Base-by-base conservation (phyloP, 805 yeast genomes). In the Ogataea populi-albae region DNA sequence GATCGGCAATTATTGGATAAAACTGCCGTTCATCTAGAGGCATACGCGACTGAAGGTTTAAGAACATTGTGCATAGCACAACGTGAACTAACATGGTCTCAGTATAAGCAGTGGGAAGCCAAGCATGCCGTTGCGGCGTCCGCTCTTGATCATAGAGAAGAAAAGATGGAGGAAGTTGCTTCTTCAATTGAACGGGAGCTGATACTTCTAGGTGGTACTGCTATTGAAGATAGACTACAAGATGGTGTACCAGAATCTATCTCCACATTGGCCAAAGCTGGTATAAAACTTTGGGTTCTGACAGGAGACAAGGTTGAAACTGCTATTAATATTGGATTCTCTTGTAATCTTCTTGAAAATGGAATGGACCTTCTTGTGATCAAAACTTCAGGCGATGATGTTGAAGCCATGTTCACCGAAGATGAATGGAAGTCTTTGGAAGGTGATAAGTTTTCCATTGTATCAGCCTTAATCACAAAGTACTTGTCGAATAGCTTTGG, bases 281-380 rank as follows among this genome's bases (percentile, higher is more conserved):
- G 94, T 56, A 81, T 85, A 37, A 85, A 85, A 57, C 64, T 85
- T 35, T 85, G 94, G 94, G 93, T 85, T 30, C 66, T 85, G 32
- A 85, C 94, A 3, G 94, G 94, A 63, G 94, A 85, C 59, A 84
- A 82, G 59, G 86, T 85, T n/a, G 94, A 85, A 60, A 85, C 94
- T 21, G 94, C 93, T 9, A 84, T 85, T 49, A 85, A 85, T 52
- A 85, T 85, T 66, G 94, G 93, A 3, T 85, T 85, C 54, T 81
- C 89, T 2, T 85, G 94, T 71, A 85, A 85, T 51, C 64, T 85
- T 37, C 65, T 85, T 37, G 81, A 80, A 36, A 81, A 73, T 45
- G 85, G 81, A 30, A 84, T 85, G 94, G 81, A 85, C 48, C 62
- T 85, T 17, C 57, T 85, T 34, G 77, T 85, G 8, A 61, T 84